A percentile compares a stretch with the other conserved stretches of the same genome.
Conservation (phyloP, 306 rosid species). For the Nissolia schottii region DNA sequence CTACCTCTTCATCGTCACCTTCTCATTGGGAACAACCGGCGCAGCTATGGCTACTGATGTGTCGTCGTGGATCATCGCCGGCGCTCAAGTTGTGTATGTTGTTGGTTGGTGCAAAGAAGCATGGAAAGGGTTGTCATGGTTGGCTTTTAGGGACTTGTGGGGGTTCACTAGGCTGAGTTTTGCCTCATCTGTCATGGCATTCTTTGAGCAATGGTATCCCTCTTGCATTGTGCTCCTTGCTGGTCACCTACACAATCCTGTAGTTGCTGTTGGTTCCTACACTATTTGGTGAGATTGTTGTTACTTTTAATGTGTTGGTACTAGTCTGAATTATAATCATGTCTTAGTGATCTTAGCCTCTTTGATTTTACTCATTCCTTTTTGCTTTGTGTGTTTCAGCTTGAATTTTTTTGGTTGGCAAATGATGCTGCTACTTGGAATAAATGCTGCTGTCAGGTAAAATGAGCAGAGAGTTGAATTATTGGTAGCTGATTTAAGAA, state of each 20-base stretch:
- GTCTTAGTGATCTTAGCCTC: neutral
- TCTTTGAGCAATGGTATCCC: conserved; percentile 48
- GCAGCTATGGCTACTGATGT: conserved; percentile 56
- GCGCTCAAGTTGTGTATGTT: conserved; percentile 42
- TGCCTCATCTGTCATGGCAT: conserved; percentile 42
- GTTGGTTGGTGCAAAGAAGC: conserved; percentile 68
- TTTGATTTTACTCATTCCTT: neutral
- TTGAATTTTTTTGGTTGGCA: neutral
- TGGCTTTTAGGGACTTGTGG: conserved; percentile 66
- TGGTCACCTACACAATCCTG: conserved; percentile 40
- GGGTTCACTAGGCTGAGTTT: conserved; percentile 52
- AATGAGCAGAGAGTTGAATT: neutral
- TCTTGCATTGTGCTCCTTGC: conserved; percentile 33
- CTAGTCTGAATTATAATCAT: too few relatives aligned
- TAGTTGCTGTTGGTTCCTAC: conserved; percentile 47
- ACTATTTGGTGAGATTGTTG: conserved; percentile 44
- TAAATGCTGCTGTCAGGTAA: neutral
- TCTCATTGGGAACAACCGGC: conserved; percentile 49
- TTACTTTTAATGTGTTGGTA: neutral
- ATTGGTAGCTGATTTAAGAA: too few relatives aligned
- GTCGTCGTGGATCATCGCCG: conserved; percentile 38
- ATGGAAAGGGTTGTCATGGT: conserved; percentile 66
- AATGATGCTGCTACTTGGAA: neutral
- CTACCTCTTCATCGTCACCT: conserved; percentile 41
- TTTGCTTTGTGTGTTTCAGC: neutral